Evolutionary conservation across 495 filamentous ascomycete species (phyloP), one percentile per base, ranked within the genome.

Genomic region (Annulohypoxylon bovei): DNA sequence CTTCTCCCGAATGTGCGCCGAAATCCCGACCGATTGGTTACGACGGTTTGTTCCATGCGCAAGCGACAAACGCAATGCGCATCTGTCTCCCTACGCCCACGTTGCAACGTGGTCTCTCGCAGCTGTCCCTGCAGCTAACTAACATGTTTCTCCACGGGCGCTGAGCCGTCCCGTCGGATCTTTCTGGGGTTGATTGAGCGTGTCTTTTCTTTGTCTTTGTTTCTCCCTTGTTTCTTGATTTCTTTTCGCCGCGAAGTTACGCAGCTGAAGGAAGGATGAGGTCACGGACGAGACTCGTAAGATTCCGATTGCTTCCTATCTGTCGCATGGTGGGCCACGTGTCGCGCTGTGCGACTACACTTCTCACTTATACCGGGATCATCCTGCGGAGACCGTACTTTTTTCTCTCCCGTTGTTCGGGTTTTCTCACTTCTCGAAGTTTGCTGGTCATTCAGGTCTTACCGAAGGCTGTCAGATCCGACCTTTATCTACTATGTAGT

Each of bases 41-140:
- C n/a, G 59, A 59, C 28, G 54, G 64, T 64, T 60, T 52, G 49
- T 35, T 58, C 63, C 69, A 68, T 57, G 69, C 64, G 64, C 49
- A 30, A 56, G 49, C 28, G 32, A 18, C 53, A 56, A 53, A 25
- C 32, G 53, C 33, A 49, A 56, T 56, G 33, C 30, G 32, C 33
- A n/a, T 40, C 25, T 56, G 11, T 32, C 32, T 56, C 49, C 49
- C 28, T 53, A 53, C 54, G 64, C 64, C 65, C 70, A 68, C 60
- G 70, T 72, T 72, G 65, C 65, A 68, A 72, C 70, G 64, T 72
- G 65, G 70, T 68, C 60, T 64, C 53, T 68, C 64, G 58, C 69
- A 68, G 59, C 58, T 18, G 57, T 57, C 62, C 67, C 67, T 70
- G 67, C 67, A 61, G 67, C 53, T 59, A 37, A n/a, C 32, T 18